Percentiles rank a stretch among this genome's conserved stretches.
Conservation (phyloP, 768 basidiomycete genomes). For the Kwoniella shandongensis region DNA sequence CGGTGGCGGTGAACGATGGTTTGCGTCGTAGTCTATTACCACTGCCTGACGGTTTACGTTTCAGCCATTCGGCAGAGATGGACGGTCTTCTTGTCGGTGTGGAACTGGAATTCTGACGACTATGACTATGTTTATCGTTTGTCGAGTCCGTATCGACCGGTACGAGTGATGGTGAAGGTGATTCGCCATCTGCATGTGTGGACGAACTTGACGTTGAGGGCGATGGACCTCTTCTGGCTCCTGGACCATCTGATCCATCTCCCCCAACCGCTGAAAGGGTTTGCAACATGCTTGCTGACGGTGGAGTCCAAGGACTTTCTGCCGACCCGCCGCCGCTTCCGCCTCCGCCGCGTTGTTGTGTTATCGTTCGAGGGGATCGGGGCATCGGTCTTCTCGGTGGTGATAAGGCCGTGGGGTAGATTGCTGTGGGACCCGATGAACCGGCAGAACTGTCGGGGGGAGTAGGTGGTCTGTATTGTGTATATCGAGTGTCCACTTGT, state of each 20-base stretch:
- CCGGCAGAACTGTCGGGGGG: constrained; percentile 13
- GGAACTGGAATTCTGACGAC: no score
- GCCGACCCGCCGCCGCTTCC: background rate
- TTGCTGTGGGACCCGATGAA: background rate
- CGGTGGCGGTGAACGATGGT: background rate
- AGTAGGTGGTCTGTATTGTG: constrained; percentile 14
- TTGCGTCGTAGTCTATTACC: background rate
- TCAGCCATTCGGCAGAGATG: constrained; percentile 26
- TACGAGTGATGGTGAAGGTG: constrained; percentile 7
- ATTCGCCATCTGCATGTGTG: background rate
- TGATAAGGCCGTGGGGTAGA: constrained; percentile 34
- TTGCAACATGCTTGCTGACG: constrained; percentile 15
- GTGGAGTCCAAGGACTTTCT: constrained; percentile 5
- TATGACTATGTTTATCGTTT: no score
- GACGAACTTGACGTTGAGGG: no score
- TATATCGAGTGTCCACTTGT: background rate
- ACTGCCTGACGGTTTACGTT: constrained; percentile 22
- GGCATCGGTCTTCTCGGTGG: constrained; percentile 37
- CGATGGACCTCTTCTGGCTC: background rate
- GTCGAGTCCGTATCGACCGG: no score
- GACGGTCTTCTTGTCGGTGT: background rate
- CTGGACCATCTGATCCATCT: background rate
- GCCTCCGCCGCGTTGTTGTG: no score
- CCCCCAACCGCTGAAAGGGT: constrained; percentile 20
- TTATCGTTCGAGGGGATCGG: constrained; percentile 28